Conservation (phyloP, 192 early-diverging fungal genomes). For the Hyaloraphidium curvatum region DNA sequence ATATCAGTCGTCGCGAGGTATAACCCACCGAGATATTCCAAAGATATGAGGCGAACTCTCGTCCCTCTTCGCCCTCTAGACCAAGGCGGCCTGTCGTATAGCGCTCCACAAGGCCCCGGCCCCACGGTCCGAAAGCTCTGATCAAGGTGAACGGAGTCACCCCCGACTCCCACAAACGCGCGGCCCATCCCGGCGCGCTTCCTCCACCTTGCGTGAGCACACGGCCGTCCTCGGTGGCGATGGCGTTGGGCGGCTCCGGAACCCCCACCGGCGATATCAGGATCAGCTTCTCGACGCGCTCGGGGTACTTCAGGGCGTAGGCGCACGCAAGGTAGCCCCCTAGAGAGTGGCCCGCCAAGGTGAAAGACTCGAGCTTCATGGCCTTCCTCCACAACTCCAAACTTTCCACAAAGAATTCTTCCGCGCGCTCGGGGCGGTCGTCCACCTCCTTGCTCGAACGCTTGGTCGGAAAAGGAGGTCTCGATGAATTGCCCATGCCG, state of each 20-base stretch:
- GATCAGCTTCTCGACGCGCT: slow-evolving; percentile 68
- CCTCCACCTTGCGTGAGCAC: no score
- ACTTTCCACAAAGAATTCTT: slow-evolving; percentile 74
- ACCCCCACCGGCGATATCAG: slow-evolving; percentile 74
- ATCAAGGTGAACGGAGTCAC: slow-evolving; percentile 64
- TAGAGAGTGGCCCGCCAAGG: slow-evolving; percentile 37
- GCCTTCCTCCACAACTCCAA: slow-evolving; percentile 71
- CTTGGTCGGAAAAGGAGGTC: slow-evolving; percentile 39
- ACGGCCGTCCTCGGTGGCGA: no score
- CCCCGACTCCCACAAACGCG: slow-evolving; percentile 52
- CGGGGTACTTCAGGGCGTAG: slow-evolving; percentile 75
- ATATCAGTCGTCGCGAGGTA: no score
- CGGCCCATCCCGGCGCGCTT: slow-evolving; percentile 10
- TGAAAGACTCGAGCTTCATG: slow-evolving; percentile 64
- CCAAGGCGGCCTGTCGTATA: slow-evolving; percentile 42
- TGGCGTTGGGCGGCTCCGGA: slow-evolving; percentile 20
- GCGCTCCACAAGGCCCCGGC: slow-evolving; percentile 29
- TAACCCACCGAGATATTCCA: no score
- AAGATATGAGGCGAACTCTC: no score
- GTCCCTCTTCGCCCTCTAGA: slow-evolving; percentile 39
- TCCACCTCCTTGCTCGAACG: no score
- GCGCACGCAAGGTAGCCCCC: slow-evolving; percentile 61
- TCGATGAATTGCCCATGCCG: slow-evolving; percentile 78
- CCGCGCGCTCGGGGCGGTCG: slow-evolving; percentile 9
- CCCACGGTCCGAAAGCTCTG: slow-evolving; percentile 55